Evolutionary conservation across 305 asterid species (phyloP).

Genomic region (Lippia alba): DNA sequence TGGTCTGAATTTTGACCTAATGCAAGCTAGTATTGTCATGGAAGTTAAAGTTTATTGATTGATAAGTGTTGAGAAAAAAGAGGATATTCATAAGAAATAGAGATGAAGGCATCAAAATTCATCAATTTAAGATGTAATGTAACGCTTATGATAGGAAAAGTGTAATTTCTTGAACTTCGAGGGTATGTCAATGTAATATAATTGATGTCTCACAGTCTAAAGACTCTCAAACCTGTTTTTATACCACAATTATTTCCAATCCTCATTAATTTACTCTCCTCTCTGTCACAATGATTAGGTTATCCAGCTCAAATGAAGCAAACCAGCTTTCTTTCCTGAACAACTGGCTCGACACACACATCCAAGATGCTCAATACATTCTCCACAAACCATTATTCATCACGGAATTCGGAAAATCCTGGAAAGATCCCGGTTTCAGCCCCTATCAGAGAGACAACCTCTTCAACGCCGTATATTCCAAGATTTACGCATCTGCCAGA

Average conservation of each 20-base stretch:
- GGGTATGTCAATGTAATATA: too few species aligned
- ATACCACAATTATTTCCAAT: background rate
- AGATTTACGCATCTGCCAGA: constrained; percentile 75
- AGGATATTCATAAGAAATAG: too few species aligned
- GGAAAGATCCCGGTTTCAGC: constrained; percentile 64
- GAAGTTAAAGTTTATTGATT: too few species aligned
- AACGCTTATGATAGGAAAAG: too few species aligned
- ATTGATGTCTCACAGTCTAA: too few species aligned
- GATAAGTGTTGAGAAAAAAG: too few species aligned
- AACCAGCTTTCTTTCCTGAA: constrained; percentile 60
- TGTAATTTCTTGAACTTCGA: too few species aligned
- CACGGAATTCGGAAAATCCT: constrained; percentile 89
- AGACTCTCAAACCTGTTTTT: background rate
- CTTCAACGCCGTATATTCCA: constrained; percentile 63
- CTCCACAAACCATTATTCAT: constrained; percentile 76
- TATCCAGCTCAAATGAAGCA: constrained; percentile 54
- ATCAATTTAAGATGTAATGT: too few species aligned
- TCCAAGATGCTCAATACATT: constrained; percentile 66
- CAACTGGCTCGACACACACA: constrained; percentile 77
- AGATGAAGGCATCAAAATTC: too few species aligned
- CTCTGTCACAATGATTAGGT: constrained; percentile 43
- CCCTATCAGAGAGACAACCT: constrained; percentile 61
- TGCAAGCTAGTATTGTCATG: too few species aligned
- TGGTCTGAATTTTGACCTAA: too few species aligned
- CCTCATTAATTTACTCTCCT: background rate